Percentiles rank a stretch among this genome's conserved stretches.
Evolutionary conservation across 2,329 filamentous ascomycete species (phyloP).

Genomic region (Sporothrix humicola): DNA sequence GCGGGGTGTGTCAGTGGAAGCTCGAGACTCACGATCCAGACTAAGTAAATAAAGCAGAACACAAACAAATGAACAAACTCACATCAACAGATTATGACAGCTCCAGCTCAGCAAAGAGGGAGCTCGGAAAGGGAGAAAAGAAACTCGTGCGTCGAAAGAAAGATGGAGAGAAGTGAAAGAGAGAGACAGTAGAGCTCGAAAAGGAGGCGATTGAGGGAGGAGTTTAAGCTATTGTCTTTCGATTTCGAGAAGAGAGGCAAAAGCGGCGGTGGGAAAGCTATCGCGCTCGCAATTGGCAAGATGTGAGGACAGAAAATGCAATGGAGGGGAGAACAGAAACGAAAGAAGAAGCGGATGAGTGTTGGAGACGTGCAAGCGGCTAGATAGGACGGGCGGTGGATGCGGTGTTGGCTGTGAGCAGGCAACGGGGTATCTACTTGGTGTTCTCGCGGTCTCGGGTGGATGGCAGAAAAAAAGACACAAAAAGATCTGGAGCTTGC

Average conservation of each 20-base stretch:
- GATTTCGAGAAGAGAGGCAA: not conserved
- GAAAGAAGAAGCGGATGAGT: slow-evolving; percentile 15
- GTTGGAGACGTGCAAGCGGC: slow-evolving; percentile 44
- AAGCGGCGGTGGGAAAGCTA: slow-evolving; percentile 6
- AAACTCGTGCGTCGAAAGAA: slow-evolving; percentile 10
- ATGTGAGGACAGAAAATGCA: slow-evolving; percentile 21
- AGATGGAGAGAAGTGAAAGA: slow-evolving; percentile 1
- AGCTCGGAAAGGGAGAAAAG: slow-evolving; percentile 26
- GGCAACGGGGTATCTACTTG: slow-evolving; percentile 6
- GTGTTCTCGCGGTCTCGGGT: slow-evolving; percentile 28
- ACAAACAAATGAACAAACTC: slow-evolving; percentile 1
- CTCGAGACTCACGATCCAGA: not conserved
- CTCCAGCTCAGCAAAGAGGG: slow-evolving; percentile 41
- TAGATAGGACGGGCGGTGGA: slow-evolving; percentile 3
- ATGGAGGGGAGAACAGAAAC: not conserved
- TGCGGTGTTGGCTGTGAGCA: slow-evolving; percentile 13
- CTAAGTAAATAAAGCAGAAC: not conserved
- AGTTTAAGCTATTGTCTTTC: slow-evolving; percentile 14
- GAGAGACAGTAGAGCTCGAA: not conserved
- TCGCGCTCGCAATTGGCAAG: slow-evolving; percentile 22
- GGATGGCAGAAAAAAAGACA: slow-evolving; percentile 29
- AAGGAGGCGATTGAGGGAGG: not conserved
- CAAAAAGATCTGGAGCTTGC: slow-evolving; percentile 26
- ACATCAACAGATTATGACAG: slow-evolving; percentile 28
- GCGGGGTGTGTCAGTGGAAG: not conserved